Conservation (phyloP, 1,284 basidiomycete species). For the Fomitopsis palustris region DNA sequence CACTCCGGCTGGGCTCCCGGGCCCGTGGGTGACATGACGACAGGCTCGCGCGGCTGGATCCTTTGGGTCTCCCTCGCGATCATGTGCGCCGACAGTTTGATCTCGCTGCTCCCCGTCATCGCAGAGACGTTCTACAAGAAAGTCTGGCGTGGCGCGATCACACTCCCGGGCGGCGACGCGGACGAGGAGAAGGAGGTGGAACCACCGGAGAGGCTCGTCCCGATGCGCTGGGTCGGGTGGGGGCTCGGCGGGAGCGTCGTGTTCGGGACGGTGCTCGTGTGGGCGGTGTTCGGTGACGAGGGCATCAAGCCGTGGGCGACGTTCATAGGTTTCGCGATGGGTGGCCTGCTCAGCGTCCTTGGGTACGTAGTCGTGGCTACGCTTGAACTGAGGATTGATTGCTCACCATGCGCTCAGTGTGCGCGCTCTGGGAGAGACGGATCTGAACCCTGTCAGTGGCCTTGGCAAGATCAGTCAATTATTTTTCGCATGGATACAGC, state of each 20-base stretch:
- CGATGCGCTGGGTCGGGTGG: slow-evolving; percentile 70
- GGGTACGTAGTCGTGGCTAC: slow-evolving; percentile 50
- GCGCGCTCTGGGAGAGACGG: slow-evolving; percentile 89
- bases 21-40: slow-evolving; percentile 78
- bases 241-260: slow-evolving; percentile 67
- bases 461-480: slow-evolving; percentile 95
- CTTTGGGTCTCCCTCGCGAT: slow-evolving; percentile 93
- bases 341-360: slow-evolving; percentile 81
- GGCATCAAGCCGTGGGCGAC: slow-evolving; percentile 96
- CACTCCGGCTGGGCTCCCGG: slow-evolving; percentile 87
- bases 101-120: slow-evolving; percentile 77
- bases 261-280: slow-evolving; percentile 77
- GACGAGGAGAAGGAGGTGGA: slow-evolving; percentile 66
- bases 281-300: slow-evolving; percentile 83
- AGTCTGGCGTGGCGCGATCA: slow-evolving; percentile 15
- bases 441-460: slow-evolving; percentile 91
- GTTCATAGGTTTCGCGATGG: slow-evolving; percentile 78
- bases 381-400: background rate
- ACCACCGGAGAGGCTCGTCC: slow-evolving; percentile 79
- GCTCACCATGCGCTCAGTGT: slow-evolving; percentile 47
- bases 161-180: slow-evolving; percentile 8
- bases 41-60: slow-evolving; percentile 89
- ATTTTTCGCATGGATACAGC: slow-evolving; percentile 91
- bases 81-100: slow-evolving; percentile 89
- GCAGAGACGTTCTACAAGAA: slow-evolving; percentile 35